These are phyloP conservation scores for Diaporthe australafricana DNA, from an alignment of 2,329 filamentous ascomycete genomes.

Conservation along the genomic window DNA sequence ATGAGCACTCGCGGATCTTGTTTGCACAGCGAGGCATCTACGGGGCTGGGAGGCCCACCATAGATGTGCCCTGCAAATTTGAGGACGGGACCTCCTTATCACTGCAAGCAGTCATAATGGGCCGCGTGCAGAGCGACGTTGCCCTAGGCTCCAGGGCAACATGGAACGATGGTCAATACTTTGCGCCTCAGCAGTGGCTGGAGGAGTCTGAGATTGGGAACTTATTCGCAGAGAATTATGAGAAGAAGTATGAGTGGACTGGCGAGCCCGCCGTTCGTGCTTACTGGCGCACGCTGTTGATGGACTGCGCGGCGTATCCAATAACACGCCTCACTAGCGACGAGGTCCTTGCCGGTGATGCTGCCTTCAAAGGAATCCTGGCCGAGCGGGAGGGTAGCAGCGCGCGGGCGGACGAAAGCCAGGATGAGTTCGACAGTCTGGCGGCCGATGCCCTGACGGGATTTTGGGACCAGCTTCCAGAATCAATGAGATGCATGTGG, in stretches of 20 bases:
- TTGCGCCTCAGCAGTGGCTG: neutral
- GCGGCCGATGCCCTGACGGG: neutral
- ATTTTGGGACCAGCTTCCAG: neutral
- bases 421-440: neutral
- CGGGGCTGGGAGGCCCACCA: neutral
- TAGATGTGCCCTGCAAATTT: too few relatives aligned
- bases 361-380: neutral
- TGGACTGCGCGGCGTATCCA: neutral
- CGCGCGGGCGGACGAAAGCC: neutral
- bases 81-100: too few relatives aligned
- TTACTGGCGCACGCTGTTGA: neutral
- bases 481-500: neutral
- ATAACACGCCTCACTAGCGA: neutral
- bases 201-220: neutral
- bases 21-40: neutral
- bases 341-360: neutral
- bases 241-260: neutral
- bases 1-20: neutral
- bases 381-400: neutral
- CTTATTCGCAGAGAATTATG: too few relatives aligned
- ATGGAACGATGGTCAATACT: neutral
- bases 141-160: neutral
- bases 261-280: neutral
- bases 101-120: neutral
- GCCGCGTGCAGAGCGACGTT: neutral